phyloP scores from a whole-genome alignment of 129 eudicot genomes.

The Apium graveolens region DNA sequence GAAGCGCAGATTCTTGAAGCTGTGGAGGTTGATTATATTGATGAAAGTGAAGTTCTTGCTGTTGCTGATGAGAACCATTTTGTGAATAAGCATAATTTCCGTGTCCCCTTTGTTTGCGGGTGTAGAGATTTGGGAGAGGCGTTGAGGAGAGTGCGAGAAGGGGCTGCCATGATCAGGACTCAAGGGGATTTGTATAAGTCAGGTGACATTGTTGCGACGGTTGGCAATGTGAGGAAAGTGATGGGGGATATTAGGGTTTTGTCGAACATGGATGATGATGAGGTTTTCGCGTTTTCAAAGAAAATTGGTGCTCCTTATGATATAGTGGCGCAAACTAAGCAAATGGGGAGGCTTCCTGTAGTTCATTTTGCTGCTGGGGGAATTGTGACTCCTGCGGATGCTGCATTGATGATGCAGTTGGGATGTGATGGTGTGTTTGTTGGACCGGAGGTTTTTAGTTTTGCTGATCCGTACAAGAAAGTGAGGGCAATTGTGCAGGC shows the following conservation, averaged over 20 bases:
- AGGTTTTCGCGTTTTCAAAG: conserved; percentile 60
- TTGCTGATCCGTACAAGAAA: conserved; percentile 48
- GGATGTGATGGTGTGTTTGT: conserved; percentile 90
- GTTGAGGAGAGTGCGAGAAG: conserved; percentile 72
- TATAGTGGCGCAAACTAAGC: conserved; percentile 74
- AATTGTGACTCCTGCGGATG: conserved; percentile 30
- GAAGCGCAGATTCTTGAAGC: conserved; percentile 84
- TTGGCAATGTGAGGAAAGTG: conserved; percentile 52
- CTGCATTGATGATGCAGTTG: conserved; percentile 9
- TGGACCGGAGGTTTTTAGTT: conserved; percentile 54
- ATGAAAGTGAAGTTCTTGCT: conserved; percentile 57
- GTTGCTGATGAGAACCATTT: conserved; percentile 70
- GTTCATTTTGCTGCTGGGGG: conserved; percentile 96
- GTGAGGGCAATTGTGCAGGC: conserved; percentile 77
- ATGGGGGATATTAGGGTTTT: conserved; percentile 59
- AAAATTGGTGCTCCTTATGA: conserved; percentile 68
- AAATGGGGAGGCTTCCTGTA: conserved; percentile 89
- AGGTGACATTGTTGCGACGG: conserved; percentile 54
- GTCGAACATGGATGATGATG: conserved; percentile 75
- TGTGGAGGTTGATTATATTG: conserved; percentile 69
- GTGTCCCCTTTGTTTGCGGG: conserved; percentile 71
- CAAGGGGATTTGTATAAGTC: conserved; percentile 47
- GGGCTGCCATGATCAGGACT: conserved; percentile 74
- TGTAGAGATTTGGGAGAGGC: conserved; percentile 74
- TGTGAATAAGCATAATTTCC: conserved; percentile 66